Conservation (phyloP, 768 basidiomycete genomes). For the Mycena sanguinolenta region DNA sequence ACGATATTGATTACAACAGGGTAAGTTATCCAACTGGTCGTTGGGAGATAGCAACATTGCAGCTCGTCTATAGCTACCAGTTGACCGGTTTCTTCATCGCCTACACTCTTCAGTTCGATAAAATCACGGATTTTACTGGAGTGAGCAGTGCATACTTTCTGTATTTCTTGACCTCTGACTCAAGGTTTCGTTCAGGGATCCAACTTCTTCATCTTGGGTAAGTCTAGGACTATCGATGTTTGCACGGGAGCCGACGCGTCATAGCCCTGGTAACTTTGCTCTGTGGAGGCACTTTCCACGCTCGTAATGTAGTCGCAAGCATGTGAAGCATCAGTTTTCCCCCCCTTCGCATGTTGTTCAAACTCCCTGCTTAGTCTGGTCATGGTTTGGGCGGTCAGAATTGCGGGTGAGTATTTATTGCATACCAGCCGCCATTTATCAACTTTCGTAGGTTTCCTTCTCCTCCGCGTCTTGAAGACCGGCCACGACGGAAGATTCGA, state of each 20-base stretch:
- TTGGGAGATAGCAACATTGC: neutral
- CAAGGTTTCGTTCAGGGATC: constrained; percentile 55
- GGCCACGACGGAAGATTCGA: constrained; percentile 79
- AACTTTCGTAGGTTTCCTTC: constrained; percentile 64
- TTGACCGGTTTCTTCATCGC: constrained; percentile 73
- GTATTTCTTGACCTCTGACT: no score
- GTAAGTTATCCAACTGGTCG: constrained; percentile 6
- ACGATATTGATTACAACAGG: constrained; percentile 66
- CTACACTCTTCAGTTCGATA: constrained; percentile 79
- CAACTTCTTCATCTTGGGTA: constrained; percentile 76
- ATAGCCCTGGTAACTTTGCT: constrained; percentile 73
- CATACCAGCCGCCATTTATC: neutral
- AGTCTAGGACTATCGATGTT: constrained; percentile 9
- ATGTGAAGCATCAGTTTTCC: constrained; percentile 55
- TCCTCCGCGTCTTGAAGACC: constrained; percentile 77
- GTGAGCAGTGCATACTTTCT: constrained; percentile 39
- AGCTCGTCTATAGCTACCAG: constrained; percentile 56
- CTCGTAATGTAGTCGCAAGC: constrained; percentile 65
- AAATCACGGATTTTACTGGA: constrained; percentile 80
- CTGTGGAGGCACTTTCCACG: constrained; percentile 70
- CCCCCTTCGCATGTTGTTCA: constrained; percentile 39
- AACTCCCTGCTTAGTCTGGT: constrained; percentile 57
- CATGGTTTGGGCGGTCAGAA: constrained; percentile 75
- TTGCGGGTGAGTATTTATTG: constrained; percentile 56
- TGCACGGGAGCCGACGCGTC: neutral